A percentile compares a stretch with the other conserved stretches of the same genome.
phyloP scores from a whole-genome alignment of 2,329 filamentous ascomycete genomes.

The Blumeria graminis region DNA sequence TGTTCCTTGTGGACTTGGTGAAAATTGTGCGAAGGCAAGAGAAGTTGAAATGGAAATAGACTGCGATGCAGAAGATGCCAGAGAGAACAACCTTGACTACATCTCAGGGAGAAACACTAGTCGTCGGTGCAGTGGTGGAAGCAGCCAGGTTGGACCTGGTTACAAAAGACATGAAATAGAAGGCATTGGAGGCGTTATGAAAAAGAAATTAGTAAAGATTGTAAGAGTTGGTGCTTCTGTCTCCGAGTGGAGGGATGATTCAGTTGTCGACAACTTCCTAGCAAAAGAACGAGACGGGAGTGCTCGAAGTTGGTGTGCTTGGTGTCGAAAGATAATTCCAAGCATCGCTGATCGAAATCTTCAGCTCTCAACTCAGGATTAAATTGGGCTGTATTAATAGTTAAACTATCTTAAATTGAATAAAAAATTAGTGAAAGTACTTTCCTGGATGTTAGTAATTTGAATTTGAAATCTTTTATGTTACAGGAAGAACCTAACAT shows the following conservation, averaged over 20 bases:
- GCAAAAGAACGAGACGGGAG: conserved; percentile 42
- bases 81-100: conserved; percentile 10
- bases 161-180: conserved; percentile 78
- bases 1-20: conserved; percentile 63
- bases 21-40: conserved; percentile 49
- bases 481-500: no score
- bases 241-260: conserved; percentile 58
- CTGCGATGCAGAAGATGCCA: conserved; percentile 53
- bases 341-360: conserved; percentile 21
- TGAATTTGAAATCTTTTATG: no score
- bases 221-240: conserved; percentile 65
- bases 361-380: no score
- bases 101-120: conserved; percentile 8
- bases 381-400: no score
- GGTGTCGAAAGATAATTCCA: conserved; percentile 61
- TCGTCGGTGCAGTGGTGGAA: conserved; percentile 6
- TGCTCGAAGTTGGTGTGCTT: conserved; percentile 70
- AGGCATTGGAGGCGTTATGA: conserved; percentile 68
- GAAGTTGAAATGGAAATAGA: conserved; percentile 68
- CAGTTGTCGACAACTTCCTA: conserved; percentile 38
- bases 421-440: no score
- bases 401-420: no score
- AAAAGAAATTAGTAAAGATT: conserved; percentile 67
- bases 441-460: no score
- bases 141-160: conserved; percentile 30